Conservation (phyloP, 2,329 filamentous ascomycete species). For the Colletotrichum truncatum region DNA sequence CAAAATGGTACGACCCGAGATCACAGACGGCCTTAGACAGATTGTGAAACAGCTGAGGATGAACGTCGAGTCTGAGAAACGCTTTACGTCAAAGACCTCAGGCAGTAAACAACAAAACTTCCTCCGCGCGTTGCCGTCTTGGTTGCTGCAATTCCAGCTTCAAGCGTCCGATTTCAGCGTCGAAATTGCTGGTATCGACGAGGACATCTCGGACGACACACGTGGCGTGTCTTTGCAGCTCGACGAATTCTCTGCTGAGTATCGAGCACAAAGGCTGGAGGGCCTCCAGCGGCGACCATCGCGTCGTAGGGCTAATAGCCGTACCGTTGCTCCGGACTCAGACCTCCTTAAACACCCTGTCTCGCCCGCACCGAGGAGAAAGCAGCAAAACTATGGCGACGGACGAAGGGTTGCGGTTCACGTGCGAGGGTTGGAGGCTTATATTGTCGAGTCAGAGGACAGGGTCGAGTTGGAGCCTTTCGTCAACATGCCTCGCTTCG, state of each 20-base stretch:
- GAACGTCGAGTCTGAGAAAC: constrained; percentile 72
- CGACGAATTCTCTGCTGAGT: constrained; percentile 88
- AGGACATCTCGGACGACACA: constrained; percentile 81
- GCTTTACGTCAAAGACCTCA: constrained; percentile 55
- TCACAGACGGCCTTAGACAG: constrained; percentile 90
- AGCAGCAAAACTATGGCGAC: constrained; percentile 70
- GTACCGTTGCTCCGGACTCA: constrained; percentile 75
- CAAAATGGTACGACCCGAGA: constrained; percentile 90
- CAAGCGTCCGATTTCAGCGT: constrained; percentile 90
- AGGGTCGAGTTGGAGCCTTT: constrained; percentile 88
- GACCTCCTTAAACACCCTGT: constrained; percentile 64
- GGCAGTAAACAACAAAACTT: constrained; percentile 68
- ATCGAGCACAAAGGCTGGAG: constrained; percentile 82
- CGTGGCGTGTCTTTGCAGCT: constrained; percentile 87
- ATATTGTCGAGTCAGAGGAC: constrained; percentile 88
- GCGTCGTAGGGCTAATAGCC: constrained; percentile 79
- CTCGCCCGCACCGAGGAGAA: constrained; percentile 58
- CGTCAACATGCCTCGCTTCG: constrained; percentile 84
- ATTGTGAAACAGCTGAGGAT: constrained; percentile 86
- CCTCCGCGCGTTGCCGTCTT: constrained; percentile 80
- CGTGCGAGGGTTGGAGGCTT: constrained; percentile 84
- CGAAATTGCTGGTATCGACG: constrained; percentile 89
- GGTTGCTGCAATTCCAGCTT: constrained; percentile 85
- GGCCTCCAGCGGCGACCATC: constrained; percentile 64
- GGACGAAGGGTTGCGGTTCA: constrained; percentile 85